phyloP scores from a whole-genome alignment of 2,329 filamentous ascomycete genomes.

The Neopestalotiopsis rosae region DNA sequence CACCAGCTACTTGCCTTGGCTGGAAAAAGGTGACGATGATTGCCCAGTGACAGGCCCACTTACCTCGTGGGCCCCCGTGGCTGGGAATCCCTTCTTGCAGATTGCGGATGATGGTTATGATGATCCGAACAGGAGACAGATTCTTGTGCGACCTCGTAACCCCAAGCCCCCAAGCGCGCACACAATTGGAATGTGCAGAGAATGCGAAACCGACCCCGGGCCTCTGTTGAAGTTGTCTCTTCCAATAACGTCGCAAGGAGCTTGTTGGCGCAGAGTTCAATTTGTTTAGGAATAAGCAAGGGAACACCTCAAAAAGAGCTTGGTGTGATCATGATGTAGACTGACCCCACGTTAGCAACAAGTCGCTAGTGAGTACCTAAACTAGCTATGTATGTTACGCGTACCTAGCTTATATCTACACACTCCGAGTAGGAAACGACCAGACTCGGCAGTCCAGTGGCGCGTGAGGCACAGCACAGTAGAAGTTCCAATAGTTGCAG shows the following conservation, averaged over 20 bases:
- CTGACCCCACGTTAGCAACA: neutral
- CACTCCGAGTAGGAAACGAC: neutral
- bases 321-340: neutral
- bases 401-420: too few species aligned
- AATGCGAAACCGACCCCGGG: too few species aligned
- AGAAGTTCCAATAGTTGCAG: neutral
- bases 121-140: neutral
- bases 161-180: too few species aligned
- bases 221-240: too few species aligned
- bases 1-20: neutral
- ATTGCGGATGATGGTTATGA: neutral
- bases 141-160: too few species aligned
- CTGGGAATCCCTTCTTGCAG: slow-evolving; percentile 2
- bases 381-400: too few species aligned
- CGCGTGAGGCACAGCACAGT: neutral
- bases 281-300: too few species aligned
- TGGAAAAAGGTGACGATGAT: neutral
- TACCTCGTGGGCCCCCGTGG: neutral
- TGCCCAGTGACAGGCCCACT: neutral
- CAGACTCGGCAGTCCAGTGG: neutral
- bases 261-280: too few species aligned
- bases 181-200: too few species aligned
- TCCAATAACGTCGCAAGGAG: too few species aligned
- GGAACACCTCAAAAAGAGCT: neutral
- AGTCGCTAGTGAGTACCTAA: neutral